Percentiles rank a stretch among this genome's conserved stretches.
These are phyloP conservation scores for Teratosphaeria destructans DNA, from an alignment of 2,329 filamentous ascomycete genomes.

Conservation along the genomic window DNA sequence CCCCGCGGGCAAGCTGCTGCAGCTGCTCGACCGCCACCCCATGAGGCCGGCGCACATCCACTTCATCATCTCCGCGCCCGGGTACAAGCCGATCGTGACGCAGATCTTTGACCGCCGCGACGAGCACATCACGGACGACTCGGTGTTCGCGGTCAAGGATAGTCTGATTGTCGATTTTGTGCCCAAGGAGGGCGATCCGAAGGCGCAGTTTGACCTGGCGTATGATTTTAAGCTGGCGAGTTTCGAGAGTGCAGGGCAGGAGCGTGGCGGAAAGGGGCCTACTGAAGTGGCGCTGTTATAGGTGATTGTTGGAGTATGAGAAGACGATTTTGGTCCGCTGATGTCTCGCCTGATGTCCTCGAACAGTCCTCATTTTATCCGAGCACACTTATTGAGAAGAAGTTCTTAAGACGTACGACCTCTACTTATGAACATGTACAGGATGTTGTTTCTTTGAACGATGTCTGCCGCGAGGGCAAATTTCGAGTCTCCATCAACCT, in stretches of 20 bases:
- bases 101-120: slow-evolving; percentile 65
- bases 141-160: slow-evolving; percentile 51
- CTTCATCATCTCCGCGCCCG: slow-evolving; percentile 35
- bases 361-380: neutral
- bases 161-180: slow-evolving; percentile 48
- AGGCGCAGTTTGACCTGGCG: slow-evolving; percentile 43
- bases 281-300: slow-evolving; percentile 3
- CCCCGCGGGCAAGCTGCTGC: slow-evolving; percentile 47
- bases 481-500: neutral
- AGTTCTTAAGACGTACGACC: no score
- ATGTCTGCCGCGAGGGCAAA: neutral
- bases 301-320: neutral
- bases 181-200: slow-evolving; percentile 39
- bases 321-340: neutral
- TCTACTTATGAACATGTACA: neutral
- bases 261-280: neutral
- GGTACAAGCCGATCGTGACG: slow-evolving; percentile 60
- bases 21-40: slow-evolving; percentile 51
- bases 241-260: slow-evolving; percentile 4
- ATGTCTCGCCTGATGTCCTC: neutral
- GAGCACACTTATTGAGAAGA: neutral
- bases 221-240: slow-evolving; percentile 31
- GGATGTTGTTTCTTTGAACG: neutral
- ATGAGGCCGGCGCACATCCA: slow-evolving; percentile 56
- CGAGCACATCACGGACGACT: slow-evolving; percentile 50